phyloP scores from a whole-genome alignment of 768 basidiomycete species.

The Mycena rebaudengoi region DNA sequence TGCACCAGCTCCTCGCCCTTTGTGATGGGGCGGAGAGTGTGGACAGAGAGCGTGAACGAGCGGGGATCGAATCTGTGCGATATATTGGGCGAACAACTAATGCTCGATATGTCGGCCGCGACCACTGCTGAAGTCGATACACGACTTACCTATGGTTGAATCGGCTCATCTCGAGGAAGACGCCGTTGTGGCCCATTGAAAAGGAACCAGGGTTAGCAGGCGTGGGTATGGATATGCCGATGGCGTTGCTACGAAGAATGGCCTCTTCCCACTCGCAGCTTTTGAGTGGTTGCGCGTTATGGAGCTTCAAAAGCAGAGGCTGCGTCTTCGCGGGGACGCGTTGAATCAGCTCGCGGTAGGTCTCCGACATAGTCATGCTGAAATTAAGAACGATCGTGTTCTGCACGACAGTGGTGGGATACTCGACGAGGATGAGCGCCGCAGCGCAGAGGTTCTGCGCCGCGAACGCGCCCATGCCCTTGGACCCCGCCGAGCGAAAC shows the following conservation, averaged over 20 bases:
- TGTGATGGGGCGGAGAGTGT: slow-evolving; percentile 17
- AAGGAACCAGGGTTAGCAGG: neutral
- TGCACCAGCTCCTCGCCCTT: slow-evolving; percentile 24
- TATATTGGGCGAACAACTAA: slow-evolving; percentile 25
- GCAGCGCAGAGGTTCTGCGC: slow-evolving; percentile 10
- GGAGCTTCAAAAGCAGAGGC: slow-evolving; percentile 12
- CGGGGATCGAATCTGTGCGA: slow-evolving; percentile 20
- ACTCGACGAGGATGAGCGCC: slow-evolving; percentile 20
- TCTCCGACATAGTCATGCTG: slow-evolving; percentile 15
- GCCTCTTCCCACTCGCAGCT: slow-evolving; percentile 17
- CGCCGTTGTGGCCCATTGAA: slow-evolving; percentile 22
- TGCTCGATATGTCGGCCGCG: neutral
- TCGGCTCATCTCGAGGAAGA: slow-evolving; percentile 20
- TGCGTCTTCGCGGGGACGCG: slow-evolving; percentile 12
- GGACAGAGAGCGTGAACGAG: slow-evolving; percentile 21
- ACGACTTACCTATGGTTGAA: slow-evolving; percentile 28
- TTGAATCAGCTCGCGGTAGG: slow-evolving; percentile 15
- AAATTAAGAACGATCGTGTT: slow-evolving; percentile 21
- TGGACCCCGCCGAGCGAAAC: slow-evolving; percentile 1
- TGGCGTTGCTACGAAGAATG: slow-evolving; percentile 17
- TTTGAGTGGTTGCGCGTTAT: slow-evolving; percentile 12
- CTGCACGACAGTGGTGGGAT: slow-evolving; percentile 15
- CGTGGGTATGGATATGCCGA: slow-evolving; percentile 11
- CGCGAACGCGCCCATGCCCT: slow-evolving; percentile 17
- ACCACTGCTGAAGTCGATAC: neutral